A percentile compares a stretch with the other conserved stretches of the same genome.
Conservation (phyloP, 176 grass and related monocot genomes). For the Raddia guianensis region DNA sequence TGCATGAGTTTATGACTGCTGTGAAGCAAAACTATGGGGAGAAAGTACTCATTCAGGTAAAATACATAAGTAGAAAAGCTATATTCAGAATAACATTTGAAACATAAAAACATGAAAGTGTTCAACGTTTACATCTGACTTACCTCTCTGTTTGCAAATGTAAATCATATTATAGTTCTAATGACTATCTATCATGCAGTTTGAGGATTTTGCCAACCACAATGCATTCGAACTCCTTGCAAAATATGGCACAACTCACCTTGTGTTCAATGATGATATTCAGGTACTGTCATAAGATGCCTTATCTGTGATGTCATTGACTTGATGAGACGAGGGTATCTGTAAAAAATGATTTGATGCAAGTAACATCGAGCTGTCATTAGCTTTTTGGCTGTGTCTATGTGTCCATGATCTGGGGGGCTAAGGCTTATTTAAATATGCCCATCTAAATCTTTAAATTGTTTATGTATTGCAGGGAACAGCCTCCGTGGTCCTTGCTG, state of each 20-base stretch:
- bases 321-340: not conserved
- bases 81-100: not conserved
- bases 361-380: not conserved
- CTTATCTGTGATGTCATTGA: constrained; percentile 28
- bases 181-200: constrained; percentile 46
- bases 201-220: constrained; percentile 98
- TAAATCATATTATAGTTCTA: constrained; percentile 29
- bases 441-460: constrained; percentile 14
- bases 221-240: constrained; percentile 94
- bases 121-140: not conserved
- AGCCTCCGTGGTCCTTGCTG: constrained; percentile 90
- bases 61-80: constrained; percentile 6
- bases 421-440: constrained; percentile 22
- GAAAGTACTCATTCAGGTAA: constrained; percentile 90
- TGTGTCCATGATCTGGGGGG: not conserved
- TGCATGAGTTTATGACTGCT: constrained; percentile 84
- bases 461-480: constrained; percentile 68
- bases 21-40: constrained; percentile 97
- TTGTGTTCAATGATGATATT: constrained; percentile 99
- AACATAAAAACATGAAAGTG: constrained; percentile 33
- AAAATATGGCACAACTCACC: constrained; percentile 82
- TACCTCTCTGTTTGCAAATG: not conserved
- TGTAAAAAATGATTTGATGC: constrained; percentile 20
- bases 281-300: constrained; percentile 58
- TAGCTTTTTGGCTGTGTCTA: not conserved